A percentile compares a stretch with the other conserved stretches of the same genome.
Conservation (phyloP, 2,329 filamentous ascomycete species). For the Leptosphaerulina australis region DNA sequence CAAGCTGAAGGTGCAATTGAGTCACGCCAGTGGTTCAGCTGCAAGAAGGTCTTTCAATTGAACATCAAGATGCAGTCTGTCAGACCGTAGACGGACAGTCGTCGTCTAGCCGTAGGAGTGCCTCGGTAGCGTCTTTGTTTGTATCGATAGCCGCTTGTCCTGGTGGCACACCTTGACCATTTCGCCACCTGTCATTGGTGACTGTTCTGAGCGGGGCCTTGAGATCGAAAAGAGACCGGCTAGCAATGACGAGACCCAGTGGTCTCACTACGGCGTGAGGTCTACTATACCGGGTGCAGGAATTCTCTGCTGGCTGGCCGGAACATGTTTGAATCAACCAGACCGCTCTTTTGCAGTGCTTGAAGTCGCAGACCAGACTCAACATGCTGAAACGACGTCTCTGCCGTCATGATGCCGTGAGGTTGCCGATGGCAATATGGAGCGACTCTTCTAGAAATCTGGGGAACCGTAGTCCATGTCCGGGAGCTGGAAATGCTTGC, state of each 20-base stretch:
- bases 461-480: constrained; percentile 28
- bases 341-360: constrained; percentile 17
- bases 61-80: background rate
- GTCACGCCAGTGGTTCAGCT: background rate
- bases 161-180: constrained; percentile 7
- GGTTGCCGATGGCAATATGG: constrained; percentile 11
- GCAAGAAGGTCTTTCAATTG: background rate
- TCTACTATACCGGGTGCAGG: constrained; percentile 24
- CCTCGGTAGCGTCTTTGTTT: constrained; percentile 3
- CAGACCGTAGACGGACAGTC: constrained; percentile 9
- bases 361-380: constrained; percentile 10
- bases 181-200: constrained; percentile 19
- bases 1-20: background rate
- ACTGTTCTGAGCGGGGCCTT: constrained; percentile 17
- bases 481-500: constrained; percentile 14
- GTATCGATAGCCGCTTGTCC: constrained; percentile 5
- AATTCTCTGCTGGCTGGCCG: constrained; percentile 17
- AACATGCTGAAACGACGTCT: constrained; percentile 8
- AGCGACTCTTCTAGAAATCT: constrained; percentile 23
- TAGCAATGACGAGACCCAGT: constrained; percentile 29
- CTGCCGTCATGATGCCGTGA: constrained; percentile 7
- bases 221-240: constrained; percentile 22
- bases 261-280: constrained; percentile 38
- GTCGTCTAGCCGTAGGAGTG: constrained; percentile 6
- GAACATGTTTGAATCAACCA: constrained; percentile 16